Conservation (phyloP, 805 yeast genomes). For the Sungouiella thailandica region DNA sequence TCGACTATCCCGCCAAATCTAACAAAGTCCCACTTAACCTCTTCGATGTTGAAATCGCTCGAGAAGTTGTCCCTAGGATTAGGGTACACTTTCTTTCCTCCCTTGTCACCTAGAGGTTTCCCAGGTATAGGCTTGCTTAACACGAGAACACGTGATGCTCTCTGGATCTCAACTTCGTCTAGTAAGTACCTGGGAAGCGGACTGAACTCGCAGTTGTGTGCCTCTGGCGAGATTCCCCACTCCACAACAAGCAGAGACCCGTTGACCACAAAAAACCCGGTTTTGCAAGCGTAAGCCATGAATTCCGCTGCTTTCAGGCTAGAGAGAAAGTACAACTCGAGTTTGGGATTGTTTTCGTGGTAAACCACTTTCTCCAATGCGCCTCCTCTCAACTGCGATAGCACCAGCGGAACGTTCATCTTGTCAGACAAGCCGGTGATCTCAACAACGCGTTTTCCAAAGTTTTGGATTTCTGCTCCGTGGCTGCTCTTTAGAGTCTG, state of each 20-base stretch:
- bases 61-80: constrained; percentile 40
- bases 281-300: constrained; percentile 41
- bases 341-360: constrained; percentile 11
- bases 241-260: constrained; percentile 45
- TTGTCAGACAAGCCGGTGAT: not conserved
- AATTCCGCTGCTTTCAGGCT: constrained; percentile 52
- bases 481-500: too few relatives aligned
- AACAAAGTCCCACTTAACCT: constrained; percentile 45
- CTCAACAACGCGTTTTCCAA: not conserved
- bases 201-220: not conserved
- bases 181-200: constrained; percentile 21
- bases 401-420: constrained; percentile 16
- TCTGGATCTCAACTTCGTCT: constrained; percentile 32
- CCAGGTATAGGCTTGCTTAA: constrained; percentile 23
- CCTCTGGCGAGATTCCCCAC: constrained; percentile 34
- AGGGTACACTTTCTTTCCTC: constrained; percentile 31
- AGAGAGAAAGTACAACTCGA: constrained; percentile 50
- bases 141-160: constrained; percentile 55
- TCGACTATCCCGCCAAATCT: constrained; percentile 58
- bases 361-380: constrained; percentile 52
- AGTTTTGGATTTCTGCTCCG: not conserved
- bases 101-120: constrained; percentile 19
- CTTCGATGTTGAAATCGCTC: constrained; percentile 39
- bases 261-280: constrained; percentile 55
- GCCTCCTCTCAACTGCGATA: constrained; percentile 63